Base-by-base conservation (phyloP, 2,329 filamentous ascomycete species). In the Huntiella abstrusa region DNA sequence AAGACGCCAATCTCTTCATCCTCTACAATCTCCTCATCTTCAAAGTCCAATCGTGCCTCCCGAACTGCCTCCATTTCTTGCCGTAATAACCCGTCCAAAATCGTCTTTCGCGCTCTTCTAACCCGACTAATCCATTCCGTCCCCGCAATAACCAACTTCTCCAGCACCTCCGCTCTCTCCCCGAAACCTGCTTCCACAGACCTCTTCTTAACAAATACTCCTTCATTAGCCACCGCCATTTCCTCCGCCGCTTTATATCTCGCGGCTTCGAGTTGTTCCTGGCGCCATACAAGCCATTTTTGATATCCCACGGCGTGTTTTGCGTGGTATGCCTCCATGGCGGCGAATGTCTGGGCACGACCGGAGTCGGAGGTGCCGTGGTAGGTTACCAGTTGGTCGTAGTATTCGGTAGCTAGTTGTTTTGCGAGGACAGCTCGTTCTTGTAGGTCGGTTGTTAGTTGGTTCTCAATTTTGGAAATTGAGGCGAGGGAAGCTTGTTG, bases 371-470 rank as follows among this genome's bases (percentile, higher is more conserved):
- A 16, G 5, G 10, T n/a, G 13, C 32, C 32, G 10, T 47, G 49
- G 19, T 44, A 45, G 13, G 16, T 52, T 12, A 51, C 42, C 5
- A 73, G 58, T 35, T 60, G 55, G 11, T 52, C 50, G 0, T 60
- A 53, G 52, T 73, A 73, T 32, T 62, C 55, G 3, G 62, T 58
- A 51, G 73, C 68, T 4, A 69, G 56, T 5, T 53, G 55, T 7
- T 55, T 55, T 53, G 73, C 70, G 38, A 62, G 57, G 1, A 53
- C 54, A 0, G 62, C 57, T 1, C 69, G 64, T 3, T 54, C 50
- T 4, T 55, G 55, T 51, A 66, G 67, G 33, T 74, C 69, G 4
- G 52, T 51, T 4, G 59, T 50, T 45, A 69, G 59, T 2, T 50
- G 47, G 0, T 51, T 47, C 51, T 68, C 61, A 16, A 57, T 57